A percentile compares a stretch with the other conserved stretches of the same genome.
Conservation (phyloP, 495 filamentous ascomycete species). For the Daldinia caldariorum region DNA sequence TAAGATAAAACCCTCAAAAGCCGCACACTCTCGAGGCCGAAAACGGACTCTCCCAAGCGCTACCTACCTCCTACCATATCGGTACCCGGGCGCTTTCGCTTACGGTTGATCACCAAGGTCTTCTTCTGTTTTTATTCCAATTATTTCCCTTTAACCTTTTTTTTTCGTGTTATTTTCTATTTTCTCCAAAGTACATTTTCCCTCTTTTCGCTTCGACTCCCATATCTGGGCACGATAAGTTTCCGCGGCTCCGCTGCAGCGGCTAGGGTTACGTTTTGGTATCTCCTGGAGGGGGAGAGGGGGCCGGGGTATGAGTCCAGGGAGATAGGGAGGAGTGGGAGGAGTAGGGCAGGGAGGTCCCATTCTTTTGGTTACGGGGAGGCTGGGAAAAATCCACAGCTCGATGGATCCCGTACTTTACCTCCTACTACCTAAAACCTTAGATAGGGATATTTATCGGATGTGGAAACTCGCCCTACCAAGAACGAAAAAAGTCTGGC, state of each 20-base stretch:
- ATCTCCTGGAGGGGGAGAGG: not conserved
- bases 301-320: too few species aligned
- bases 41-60: not conserved
- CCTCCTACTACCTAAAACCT: too few species aligned
- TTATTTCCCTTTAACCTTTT: not conserved
- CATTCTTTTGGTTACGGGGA: slow-evolving; percentile 27
- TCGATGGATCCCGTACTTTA: too few species aligned
- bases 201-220: slow-evolving; percentile 16
- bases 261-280: slow-evolving; percentile 27
- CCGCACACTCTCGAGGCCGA: not conserved
- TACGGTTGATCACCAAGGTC: slow-evolving; percentile 28
- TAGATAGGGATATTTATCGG: too few species aligned
- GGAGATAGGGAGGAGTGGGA: too few species aligned
- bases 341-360: not conserved
- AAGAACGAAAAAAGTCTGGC: not conserved
- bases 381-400: slow-evolving; percentile 20
- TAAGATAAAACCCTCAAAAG: not conserved
- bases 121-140: not conserved
- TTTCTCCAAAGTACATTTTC: not conserved
- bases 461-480: not conserved
- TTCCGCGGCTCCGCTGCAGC: slow-evolving; percentile 28
- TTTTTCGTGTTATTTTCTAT: not conserved
- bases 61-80: not conserved
- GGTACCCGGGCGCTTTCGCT: not conserved
- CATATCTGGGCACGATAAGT: slow-evolving; percentile 11